These are phyloP conservation scores for Rhodotorula mucilaginosa DNA, from an alignment of 1,284 basidiomycete genomes.

Conservation along the genomic window DNA sequence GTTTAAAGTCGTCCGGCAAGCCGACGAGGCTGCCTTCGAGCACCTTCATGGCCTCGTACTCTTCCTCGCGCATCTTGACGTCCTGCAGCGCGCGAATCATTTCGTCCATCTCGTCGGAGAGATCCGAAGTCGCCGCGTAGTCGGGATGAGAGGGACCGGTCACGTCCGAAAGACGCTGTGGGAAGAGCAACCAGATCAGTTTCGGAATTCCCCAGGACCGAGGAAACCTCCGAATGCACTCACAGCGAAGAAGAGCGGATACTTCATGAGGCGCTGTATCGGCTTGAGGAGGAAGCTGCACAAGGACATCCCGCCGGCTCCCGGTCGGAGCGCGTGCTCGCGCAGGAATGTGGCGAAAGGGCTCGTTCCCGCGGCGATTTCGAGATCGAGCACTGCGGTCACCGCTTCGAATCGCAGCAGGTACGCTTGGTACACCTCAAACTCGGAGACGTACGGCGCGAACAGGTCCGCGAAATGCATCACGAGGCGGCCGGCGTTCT, in stretches of 20 bases:
- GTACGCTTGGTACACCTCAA: slow-evolving; percentile 83
- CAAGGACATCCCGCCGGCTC: slow-evolving; percentile 63
- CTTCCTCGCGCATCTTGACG: slow-evolving; percentile 77
- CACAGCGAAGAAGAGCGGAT: slow-evolving; percentile 71
- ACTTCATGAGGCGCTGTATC: slow-evolving; percentile 67
- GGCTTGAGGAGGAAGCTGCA: slow-evolving; percentile 71
- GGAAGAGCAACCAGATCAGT: neutral
- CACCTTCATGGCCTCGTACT: slow-evolving; percentile 68
- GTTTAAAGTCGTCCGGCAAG: slow-evolving; percentile 56
- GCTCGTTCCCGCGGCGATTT: slow-evolving; percentile 52
- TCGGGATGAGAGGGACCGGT: slow-evolving; percentile 70
- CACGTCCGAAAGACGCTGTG: slow-evolving; percentile 61
- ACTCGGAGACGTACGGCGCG: slow-evolving; percentile 59
- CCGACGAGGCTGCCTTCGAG: slow-evolving; percentile 62
- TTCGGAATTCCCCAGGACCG: neutral
- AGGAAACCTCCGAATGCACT: slow-evolving; percentile 41
- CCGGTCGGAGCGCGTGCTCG: slow-evolving; percentile 62
- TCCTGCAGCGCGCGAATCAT: slow-evolving; percentile 73
- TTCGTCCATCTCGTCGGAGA: slow-evolving; percentile 65
- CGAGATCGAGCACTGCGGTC: slow-evolving; percentile 57
- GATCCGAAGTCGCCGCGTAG: slow-evolving; percentile 63
- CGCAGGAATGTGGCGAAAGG: slow-evolving; percentile 76
- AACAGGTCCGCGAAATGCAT: slow-evolving; percentile 59
- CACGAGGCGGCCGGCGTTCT: slow-evolving; percentile 54
- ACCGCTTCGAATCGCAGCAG: slow-evolving; percentile 68